Base-by-base conservation (phyloP, 306 rosid species). In the Vigna unguiculata region DNA sequence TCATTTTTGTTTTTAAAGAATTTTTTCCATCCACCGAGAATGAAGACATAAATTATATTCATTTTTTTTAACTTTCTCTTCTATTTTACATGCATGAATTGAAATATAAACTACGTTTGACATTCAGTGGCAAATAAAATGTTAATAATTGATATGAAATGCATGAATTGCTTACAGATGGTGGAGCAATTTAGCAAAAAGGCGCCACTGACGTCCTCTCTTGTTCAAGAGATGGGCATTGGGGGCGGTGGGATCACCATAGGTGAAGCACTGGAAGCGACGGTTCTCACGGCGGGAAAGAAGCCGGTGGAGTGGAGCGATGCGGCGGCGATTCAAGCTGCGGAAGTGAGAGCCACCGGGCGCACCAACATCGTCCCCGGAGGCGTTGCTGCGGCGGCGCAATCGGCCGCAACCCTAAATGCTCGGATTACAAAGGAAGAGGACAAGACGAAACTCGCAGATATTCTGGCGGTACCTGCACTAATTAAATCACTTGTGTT, bases 241-340 rank as follows among this genome's bases (percentile, higher is more conserved):
- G 85, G 78, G 22, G 47, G 81, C 0, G 57, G 80, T 0, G 66
- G 86, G 43, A 82, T 93, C 76, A 90, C 96, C 4, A 90, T 93
- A 1, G 97, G 93, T 0, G 91, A 93, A 79, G 96, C 97, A 67
- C 88, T 90, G 0, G 91, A 90, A 77, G 96, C 93, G 2, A 85
- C 94, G 0, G 88, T 84, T 15, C 2, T 86, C 25, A 81, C 96
- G 0, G 90, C 86, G 0, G 89, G 94, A 25, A 61, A 78, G 60
- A 89, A 93, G 72, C 78, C 89, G 0, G 91, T 87, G 53, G 94
- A 82, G 46, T 79, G 83, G 88, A 90, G 93, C 22, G 91, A 89
- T 2, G 94, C 90, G 0, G 96, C 96, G 0, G 96, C 97, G 0
- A 93, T 90, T 62, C 96, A 93, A 58, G 97, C 96, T 0, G 96